Base-by-base conservation (phyloP, 164 flowering plant species). In the Cinnamomum chago region DNA sequence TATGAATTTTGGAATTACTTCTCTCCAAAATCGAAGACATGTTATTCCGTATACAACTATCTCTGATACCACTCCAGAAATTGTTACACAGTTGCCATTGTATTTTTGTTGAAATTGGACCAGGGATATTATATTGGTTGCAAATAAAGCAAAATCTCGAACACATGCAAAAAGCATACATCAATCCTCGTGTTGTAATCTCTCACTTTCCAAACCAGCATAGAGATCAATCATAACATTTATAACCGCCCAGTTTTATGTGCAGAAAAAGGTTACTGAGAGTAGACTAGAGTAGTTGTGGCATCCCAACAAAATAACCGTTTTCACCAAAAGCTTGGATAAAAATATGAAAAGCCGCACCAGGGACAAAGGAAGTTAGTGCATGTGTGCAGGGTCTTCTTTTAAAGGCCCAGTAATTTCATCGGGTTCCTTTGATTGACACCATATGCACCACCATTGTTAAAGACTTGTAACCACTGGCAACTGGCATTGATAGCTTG, bases 281-380 rank as follows among this genome's bases (percentile, higher is more conserved):
- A 6, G 95, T 97, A 67, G 87, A 79, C 79, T 88, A 86, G 69
- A 95, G 95, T 73, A 92, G 97, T 74, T 89, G 91, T 12, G 97
- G 95, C 24, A 93, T 90, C 65, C 82, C 88, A 68, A 88, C 98
- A 33, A 90, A 89, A 83, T 95, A 93, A 24, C 98, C 98, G 78
- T 91, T 95, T 24, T 97, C 99, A 47, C 99, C 97, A 80, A 93
- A 95, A 66, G 98, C 98, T 85, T 93, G 95, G n/a, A 91, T 89
- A 18, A 95, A 73, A 10, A 72, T 78, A 79, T 95, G 97, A 80
- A 92, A 95, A 17, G 87, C 93, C 51, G 97, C 97, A 73, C 85
- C 86, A 2, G 96, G 95, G 22, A 93, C 97, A 84, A 93, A 92
- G 14, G 99, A 95, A 68, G 98, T 95, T 50, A 98, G 99, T 23